Base-by-base conservation (phyloP, 805 yeast species). In the Peterozyma xylosa region DNA sequence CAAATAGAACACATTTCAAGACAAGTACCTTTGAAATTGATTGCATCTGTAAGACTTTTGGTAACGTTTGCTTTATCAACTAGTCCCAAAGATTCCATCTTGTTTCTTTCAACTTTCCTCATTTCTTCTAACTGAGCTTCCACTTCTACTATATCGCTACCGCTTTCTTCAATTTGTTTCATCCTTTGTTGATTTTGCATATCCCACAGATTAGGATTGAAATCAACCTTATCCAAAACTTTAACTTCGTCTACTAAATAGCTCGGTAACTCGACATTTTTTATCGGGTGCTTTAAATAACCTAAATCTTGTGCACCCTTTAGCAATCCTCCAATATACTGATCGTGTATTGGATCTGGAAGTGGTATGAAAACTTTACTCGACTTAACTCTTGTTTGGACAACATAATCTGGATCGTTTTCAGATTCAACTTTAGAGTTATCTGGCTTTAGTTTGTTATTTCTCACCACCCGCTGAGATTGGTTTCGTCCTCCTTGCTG, bases 1-100 rank as follows among this genome's bases (percentile, higher is more conserved):
- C 82, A 91, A 0, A 78, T 76, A 0, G 99, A 98, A 61, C 99
- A 93, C 98, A 91, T 93, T 48, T 88, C 96, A 37, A 68, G 59
- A 61, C 99, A 93, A 1, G 95, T 75, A 3, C 99, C 99, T 46
- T 78, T 76, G 57, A 93, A 93, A 2, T 73, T 60, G 42, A 93
- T 87, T 1, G 98, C 99, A 48, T 91, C 95, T 48, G 77, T 80
- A n/a, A 93, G 68, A 44, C 82, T 80, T 61, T 89, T 88, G 36
- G 88, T 77, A 0, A 76, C 78, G 50, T 88, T 89, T 50, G 87
- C 96, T 38, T 81, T 82, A 60, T 93, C 99, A 3, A 93, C 96
- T 3, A 88, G 65, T 1, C 95, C 95, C 45, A 78, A 64, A 1
- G 67, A 62, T 55, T 89, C 96, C 96, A 90, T 89, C 44, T 77